Percentiles rank a stretch among this genome's conserved stretches.
These are phyloP conservation scores for Barbarea vulgaris DNA, from an alignment of 345 rosid species.

Conservation along the genomic window DNA sequence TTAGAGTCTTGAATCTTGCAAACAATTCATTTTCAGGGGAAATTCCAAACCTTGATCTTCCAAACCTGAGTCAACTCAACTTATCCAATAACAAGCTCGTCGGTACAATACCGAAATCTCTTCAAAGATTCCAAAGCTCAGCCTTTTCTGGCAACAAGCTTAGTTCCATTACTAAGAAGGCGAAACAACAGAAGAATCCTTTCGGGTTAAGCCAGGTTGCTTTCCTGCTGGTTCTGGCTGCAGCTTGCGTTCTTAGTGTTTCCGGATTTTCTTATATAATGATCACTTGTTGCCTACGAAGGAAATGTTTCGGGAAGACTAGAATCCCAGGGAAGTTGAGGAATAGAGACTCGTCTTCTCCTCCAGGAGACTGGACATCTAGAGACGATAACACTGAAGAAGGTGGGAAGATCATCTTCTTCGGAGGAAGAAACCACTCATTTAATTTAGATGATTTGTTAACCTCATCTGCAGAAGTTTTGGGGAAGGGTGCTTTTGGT, in stretches of 20 bases:
- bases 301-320: slow-evolving; percentile 32
- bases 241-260: slow-evolving; percentile 54
- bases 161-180: slow-evolving; percentile 27
- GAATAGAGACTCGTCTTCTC: slow-evolving; percentile 59
- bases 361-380: slow-evolving; percentile 60
- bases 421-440: slow-evolving; percentile 71
- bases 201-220: slow-evolving; percentile 52
- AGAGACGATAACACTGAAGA: slow-evolving; percentile 63
- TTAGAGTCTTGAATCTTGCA: slow-evolving; percentile 69
- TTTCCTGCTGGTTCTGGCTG: slow-evolving; percentile 57
- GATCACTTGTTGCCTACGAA: slow-evolving; percentile 34
- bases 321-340: slow-evolving; percentile 45
- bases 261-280: slow-evolving; percentile 50
- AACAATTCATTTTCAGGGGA: slow-evolving; percentile 81
- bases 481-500: slow-evolving; percentile 84
- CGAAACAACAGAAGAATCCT: slow-evolving; percentile 24
- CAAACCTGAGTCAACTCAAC: slow-evolving; percentile 57
- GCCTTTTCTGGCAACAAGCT: slow-evolving; percentile 71
- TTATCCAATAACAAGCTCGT: slow-evolving; percentile 65
- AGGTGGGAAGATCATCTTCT: slow-evolving; percentile 68
- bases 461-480: slow-evolving; percentile 87
- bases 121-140: slow-evolving; percentile 58
- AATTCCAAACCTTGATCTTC: slow-evolving; percentile 64
- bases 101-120: slow-evolving; percentile 67
- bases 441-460: slow-evolving; percentile 92